Evolutionary conservation across 192 early-diverging fungal species (phyloP), one percentile per base, ranked within the genome.

Genomic region (Gamsiella multidivaricata): DNA sequence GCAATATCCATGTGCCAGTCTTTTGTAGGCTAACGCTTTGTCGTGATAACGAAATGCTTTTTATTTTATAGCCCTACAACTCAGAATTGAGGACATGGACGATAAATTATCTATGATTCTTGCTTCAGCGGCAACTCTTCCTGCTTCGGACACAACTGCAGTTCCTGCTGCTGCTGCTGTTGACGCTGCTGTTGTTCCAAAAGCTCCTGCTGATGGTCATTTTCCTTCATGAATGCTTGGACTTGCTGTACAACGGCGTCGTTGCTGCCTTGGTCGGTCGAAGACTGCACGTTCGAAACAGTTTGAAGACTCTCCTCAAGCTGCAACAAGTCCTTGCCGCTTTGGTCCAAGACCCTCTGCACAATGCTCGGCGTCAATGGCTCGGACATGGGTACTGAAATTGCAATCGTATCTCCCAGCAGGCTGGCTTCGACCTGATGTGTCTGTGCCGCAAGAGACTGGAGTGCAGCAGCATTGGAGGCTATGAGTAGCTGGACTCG

Each of bases 191-290:
- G 45, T 56, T 57, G 37, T 33, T 59, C 56, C 39, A 75, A 55
- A 9, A 60, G 63, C 43, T 61, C 45, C 26, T 61, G 58, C 12
- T 78, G 72, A 14, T 60, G 65, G 25, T 78, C 74, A 56, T 78
- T 78, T 32, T 78, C 74, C 33, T 78, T 67, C 39, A 78, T 69
- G 36, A 78, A 64, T 2, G 58, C 74, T 8, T 52, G 49, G 18
- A 78, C 74, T 14, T 78, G 74, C 25, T 78, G 74, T 11, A 69
- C 74, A 22, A 78, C 74, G 2, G 54, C 54, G 53, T 78, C 74
- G n/a, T n/a, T n/a, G 6, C 50, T 59, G 11, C 52, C 52, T 3
- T 37, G 32, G n/a, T 37, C 68, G 3, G 41, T 36, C n/a, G 39
- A 51, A 0, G 58, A 53, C 15, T 29, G 8, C 11, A 50, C 69